Base-by-base conservation (phyloP, 1,284 basidiomycete genomes). In the Tetrapyrgos nigripes region DNA sequence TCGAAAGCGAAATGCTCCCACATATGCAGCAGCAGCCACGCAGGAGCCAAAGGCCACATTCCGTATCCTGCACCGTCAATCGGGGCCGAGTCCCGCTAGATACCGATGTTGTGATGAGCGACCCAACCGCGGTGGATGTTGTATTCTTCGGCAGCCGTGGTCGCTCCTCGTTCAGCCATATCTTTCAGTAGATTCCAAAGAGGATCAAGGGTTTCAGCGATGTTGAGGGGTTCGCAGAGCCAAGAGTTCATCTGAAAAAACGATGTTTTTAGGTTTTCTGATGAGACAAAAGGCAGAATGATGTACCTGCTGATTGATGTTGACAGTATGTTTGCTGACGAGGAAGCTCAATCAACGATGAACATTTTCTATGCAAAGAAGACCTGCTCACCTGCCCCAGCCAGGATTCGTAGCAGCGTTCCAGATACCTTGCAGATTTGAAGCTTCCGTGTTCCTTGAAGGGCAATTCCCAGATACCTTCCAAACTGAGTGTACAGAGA, bases 31-130 rank as follows among this genome's bases (percentile, higher is more conserved):
- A 64, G 29, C 31, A 64, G 44, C 62, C 62, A 65, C 13, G 59
- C 64, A 11, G 46, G 53, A 11, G 60, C 62, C 19, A 59, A 56
- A 5, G 64, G 65, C 65, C 65, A 67, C 29, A 64, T 48, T 3
- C 65, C 65, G 37, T 65, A 65, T 43, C 59, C 64, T 5, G 65
- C 64, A 26, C 58, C 58, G 37, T 67, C 65, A 26, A 67, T 64
- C 33, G 55, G 50, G 8, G 54, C 57, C 29, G 62, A 57, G 26
- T 55, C 57, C 23, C 54, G 31, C 44, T 53, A 58, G 29, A 59
- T 48, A 24, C 58, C 54, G 11, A 56, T 57, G 24, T 59, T 58
- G 37, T 59, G 55, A 56, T 57, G 53, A 9, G 33, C 33, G 13
- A 59, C 60, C 53, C 37, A 65, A n/a, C 59, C 59, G 55, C 57